These are phyloP conservation scores for Pythium sp. DNA, from an alignment of 352 stramenopile genomes.

Conservation along the genomic window DNA sequence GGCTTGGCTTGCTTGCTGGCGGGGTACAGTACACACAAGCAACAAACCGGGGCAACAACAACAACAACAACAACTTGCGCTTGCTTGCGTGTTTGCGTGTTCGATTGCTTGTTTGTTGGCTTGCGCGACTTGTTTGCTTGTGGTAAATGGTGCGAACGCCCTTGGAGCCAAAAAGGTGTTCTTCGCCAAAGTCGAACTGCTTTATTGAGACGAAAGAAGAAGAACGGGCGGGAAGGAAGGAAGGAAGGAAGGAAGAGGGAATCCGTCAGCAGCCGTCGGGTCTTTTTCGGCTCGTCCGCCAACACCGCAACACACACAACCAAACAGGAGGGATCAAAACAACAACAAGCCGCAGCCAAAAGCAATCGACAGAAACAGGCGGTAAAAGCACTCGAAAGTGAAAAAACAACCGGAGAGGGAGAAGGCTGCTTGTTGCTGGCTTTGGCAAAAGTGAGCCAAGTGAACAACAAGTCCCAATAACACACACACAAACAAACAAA, in stretches of 20 bases:
- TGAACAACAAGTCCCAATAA: background rate
- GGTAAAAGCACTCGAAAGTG: background rate
- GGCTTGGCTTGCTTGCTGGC: background rate
- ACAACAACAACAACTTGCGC: constrained; percentile 4
- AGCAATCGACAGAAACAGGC: constrained; percentile 8
- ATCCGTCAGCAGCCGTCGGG: background rate
- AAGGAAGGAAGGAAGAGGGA: background rate
- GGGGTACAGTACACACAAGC: constrained; percentile 8
- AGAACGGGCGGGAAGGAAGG: constrained; percentile 1
- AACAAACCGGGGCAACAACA: constrained; percentile 4
- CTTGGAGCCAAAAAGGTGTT: constrained; percentile 12
- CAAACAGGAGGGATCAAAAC: constrained; percentile 6
- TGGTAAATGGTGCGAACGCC: constrained; percentile 21
- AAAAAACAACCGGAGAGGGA: constrained; percentile 5
- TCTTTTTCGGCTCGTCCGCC: constrained; percentile 7
- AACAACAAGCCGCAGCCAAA: background rate
- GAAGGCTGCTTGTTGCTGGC: constrained; percentile 2
- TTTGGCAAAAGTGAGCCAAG: constrained; percentile 1
- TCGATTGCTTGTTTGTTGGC: background rate
- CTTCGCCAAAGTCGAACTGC: constrained; percentile 30
- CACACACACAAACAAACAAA: background rate
- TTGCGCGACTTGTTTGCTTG: background rate
- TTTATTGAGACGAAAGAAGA: background rate
- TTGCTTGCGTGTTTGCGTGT: constrained; percentile 3
- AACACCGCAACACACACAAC: background rate